phyloP scores from a whole-genome alignment of 176 grass and related monocot species.

The Oryza coarctata region DNA sequence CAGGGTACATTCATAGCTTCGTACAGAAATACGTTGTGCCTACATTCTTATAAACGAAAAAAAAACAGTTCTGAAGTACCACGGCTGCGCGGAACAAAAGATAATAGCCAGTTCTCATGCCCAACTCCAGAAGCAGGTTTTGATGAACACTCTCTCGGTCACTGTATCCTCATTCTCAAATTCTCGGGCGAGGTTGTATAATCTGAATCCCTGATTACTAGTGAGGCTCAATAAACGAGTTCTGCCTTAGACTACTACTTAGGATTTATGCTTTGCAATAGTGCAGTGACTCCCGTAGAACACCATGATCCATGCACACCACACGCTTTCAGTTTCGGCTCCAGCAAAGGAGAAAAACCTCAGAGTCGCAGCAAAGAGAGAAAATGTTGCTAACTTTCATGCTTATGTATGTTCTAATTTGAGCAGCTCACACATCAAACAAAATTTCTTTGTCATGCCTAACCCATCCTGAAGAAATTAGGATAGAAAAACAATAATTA shows the following conservation, averaged over 20 bases:
- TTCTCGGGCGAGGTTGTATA: not conserved
- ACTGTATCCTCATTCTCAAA: not conserved
- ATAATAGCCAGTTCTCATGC: constrained; percentile 1
- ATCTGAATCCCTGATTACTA: not conserved
- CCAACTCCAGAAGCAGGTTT: not conserved
- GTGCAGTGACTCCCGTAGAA: not conserved
- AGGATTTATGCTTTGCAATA: not conserved
- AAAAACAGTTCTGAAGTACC: not conserved
- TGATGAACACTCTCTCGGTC: not conserved
- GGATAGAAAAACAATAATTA: constrained; percentile 13
- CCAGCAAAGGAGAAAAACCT: not conserved
- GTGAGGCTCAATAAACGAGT: constrained; percentile 4
- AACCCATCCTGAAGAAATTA: constrained; percentile 46
- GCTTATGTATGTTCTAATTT: constrained; percentile 17
- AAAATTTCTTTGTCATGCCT: constrained; percentile 29
- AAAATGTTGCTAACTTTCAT: constrained; percentile 2
- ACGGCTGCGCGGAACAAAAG: not conserved
- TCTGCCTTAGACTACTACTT: not conserved
- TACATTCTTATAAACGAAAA: not conserved
- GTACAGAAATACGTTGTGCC: constrained; percentile 10
- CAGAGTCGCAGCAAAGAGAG: not conserved
- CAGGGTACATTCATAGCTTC: constrained; percentile 31
- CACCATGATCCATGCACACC: constrained; percentile 16
- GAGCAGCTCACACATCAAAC: constrained; percentile 14
- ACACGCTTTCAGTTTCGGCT: not conserved